Percentiles rank a stretch among this genome's conserved stretches.
Evolutionary conservation across 257 asterid genomes (phyloP).

Genomic region (Voacanga thouarsii): DNA sequence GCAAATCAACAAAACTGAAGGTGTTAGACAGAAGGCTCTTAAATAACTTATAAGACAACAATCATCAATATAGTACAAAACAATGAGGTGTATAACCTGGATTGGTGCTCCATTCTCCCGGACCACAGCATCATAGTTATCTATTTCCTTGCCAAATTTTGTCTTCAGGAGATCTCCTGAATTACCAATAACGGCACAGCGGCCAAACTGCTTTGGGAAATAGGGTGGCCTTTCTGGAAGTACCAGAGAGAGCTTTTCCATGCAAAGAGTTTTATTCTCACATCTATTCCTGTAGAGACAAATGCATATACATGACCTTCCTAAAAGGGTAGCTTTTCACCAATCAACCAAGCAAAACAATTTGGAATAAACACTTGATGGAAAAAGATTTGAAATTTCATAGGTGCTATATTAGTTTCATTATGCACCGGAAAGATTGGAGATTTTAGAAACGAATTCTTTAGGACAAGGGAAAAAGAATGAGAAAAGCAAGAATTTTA

Average conservation of each 20-base stretch:
- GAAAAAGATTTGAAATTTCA: neutral
- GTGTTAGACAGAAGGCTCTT: slow-evolving; percentile 4
- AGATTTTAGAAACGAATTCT: neutral
- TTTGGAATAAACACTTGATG: slow-evolving; percentile 6
- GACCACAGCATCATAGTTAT: slow-evolving; percentile 72
- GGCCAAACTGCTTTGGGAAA: slow-evolving; percentile 68
- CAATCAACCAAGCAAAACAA: neutral
- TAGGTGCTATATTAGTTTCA: neutral
- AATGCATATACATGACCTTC: neutral
- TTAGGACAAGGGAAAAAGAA: neutral
- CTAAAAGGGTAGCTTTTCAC: neutral
- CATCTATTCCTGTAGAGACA: slow-evolving; percentile 62
- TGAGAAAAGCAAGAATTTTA: neutral
- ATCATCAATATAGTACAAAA: neutral
- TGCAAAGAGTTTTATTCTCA: slow-evolving; percentile 73
- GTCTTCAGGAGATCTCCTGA: slow-evolving; percentile 94
- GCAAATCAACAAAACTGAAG: slow-evolving; percentile 26
- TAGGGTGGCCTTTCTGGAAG: slow-evolving; percentile 87
- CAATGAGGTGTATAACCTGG: slow-evolving; percentile 42
- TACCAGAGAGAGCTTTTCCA: slow-evolving; percentile 87
- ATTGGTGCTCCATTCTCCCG: slow-evolving; percentile 98
- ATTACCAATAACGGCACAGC: slow-evolving; percentile 97
- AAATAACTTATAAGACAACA: slow-evolving; percentile 15
- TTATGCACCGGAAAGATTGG: neutral
- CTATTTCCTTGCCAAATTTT: slow-evolving; percentile 87